Conservation (phyloP, 2,329 filamentous ascomycete species). For the Pestalotiopsis sp. region DNA sequence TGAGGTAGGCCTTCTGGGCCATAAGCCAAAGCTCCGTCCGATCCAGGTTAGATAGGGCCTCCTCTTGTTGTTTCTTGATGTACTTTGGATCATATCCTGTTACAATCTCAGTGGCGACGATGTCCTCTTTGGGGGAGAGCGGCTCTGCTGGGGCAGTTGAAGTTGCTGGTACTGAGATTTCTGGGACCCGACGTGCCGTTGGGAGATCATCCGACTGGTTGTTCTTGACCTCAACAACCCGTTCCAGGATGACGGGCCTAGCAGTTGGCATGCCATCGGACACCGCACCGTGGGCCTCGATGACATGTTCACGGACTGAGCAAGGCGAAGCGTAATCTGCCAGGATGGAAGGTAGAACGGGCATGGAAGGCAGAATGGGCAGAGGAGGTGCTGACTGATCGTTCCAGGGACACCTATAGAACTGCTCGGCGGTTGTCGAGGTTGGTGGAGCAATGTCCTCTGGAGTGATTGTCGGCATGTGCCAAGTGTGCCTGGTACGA, state of each 20-base stretch:
- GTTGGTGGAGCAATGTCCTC: constrained; percentile 68
- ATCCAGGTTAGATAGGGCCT: constrained; percentile 75
- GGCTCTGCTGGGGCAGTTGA: constrained; percentile 35
- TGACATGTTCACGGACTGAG: constrained; percentile 47
- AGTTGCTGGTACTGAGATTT: constrained; percentile 29
- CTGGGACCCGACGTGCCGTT: constrained; percentile 29
- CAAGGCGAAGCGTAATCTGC: constrained; percentile 69
- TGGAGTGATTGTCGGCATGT: constrained; percentile 58
- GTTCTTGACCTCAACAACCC: constrained; percentile 37
- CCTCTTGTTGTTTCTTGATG: constrained; percentile 70
- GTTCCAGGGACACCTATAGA: constrained; percentile 84
- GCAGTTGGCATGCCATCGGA: constrained; percentile 71
- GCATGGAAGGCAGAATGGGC: constrained; percentile 26
- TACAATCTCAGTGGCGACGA: constrained; percentile 66
- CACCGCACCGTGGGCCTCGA: constrained; percentile 39
- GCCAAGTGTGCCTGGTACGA: constrained; percentile 80
- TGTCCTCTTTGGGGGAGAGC: constrained; percentile 52
- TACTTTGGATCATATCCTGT: constrained; percentile 78
- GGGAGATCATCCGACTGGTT: constrained; percentile 28
- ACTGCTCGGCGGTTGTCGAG: constrained; percentile 88
- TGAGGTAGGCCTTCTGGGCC: constrained; percentile 78
- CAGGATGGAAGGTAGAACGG: constrained; percentile 18
- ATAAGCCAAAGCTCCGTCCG: constrained; percentile 85
- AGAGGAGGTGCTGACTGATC: constrained; percentile 41
- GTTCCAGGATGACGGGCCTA: constrained; percentile 50